Evolutionary conservation across 306 rosid species (phyloP).

Genomic region (Sindora glabra): DNA sequence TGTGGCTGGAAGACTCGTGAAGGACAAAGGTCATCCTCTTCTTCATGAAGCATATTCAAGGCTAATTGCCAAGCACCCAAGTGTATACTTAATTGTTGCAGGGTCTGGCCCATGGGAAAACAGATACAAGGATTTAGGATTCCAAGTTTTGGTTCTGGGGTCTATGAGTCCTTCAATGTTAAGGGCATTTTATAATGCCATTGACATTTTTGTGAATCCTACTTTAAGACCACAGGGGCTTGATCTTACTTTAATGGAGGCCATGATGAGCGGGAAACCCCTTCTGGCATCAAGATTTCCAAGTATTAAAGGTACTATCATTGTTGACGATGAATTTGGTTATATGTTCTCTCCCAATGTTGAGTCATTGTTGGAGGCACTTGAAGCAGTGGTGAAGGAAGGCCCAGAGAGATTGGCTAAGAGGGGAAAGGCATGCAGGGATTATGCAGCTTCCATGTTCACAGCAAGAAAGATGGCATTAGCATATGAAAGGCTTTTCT

Average conservation of each 20-base stretch:
- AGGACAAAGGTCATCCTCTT: conserved; percentile 88
- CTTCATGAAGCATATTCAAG: conserved; percentile 73
- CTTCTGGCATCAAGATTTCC: conserved; percentile 85
- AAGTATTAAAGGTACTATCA: conserved; percentile 76
- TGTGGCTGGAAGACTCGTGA: conserved; percentile 90
- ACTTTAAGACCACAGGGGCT: conserved; percentile 92
- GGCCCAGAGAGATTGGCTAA: conserved; percentile 50
- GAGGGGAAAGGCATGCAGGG: conserved; percentile 65
- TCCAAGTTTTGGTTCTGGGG: conserved; percentile 72
- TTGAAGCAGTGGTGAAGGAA: conserved; percentile 55
- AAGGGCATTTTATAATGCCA: conserved; percentile 64
- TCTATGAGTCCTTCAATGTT: conserved; percentile 64
- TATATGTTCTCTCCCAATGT: conserved; percentile 84
- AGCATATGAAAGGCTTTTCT: conserved; percentile 81
- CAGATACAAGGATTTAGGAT: conserved; percentile 65
- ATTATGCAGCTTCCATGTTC: conserved; percentile 75
- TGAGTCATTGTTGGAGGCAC: conserved; percentile 58
- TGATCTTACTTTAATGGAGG: conserved; percentile 92
- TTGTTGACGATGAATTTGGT: conserved; percentile 79
- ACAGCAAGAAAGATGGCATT: conserved; percentile 79
- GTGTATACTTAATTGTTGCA: conserved; percentile 67
- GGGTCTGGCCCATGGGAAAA: conserved; percentile 94
- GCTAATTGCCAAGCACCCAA: conserved; percentile 36
- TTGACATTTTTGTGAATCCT: conserved; percentile 81
- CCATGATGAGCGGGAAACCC: conserved; percentile 87